Conservation (phyloP, 78 protist species). For the Protostelium mycophagum region DNA sequence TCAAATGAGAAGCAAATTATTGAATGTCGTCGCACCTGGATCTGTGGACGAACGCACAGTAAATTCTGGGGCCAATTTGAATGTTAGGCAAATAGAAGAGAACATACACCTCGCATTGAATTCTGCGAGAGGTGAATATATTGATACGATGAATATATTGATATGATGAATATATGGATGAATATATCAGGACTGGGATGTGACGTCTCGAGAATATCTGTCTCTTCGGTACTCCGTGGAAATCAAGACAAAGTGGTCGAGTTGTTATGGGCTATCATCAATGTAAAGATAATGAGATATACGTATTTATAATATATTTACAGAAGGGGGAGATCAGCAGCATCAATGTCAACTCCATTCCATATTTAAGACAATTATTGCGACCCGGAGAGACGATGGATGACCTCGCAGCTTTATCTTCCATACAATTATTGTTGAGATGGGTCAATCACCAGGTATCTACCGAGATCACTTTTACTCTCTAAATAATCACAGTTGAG, state of each 20-base stretch:
- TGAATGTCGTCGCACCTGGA: background rate
- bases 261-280: background rate
- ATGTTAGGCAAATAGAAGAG: background rate
- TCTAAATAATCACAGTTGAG: slow-evolving; percentile 52
- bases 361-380: slow-evolving; percentile 87
- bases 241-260: background rate
- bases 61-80: background rate
- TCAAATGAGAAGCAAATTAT: background rate
- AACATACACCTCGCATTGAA: background rate
- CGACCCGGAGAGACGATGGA: slow-evolving; percentile 86
- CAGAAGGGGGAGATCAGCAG: slow-evolving; percentile 69
- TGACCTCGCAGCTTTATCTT: slow-evolving; percentile 77
- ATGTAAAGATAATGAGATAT: background rate
- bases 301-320: background rate
- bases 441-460: slow-evolving; percentile 91
- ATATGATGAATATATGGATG: background rate
- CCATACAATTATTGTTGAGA: slow-evolving; percentile 87
- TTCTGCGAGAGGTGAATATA: background rate
- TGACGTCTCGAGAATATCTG: background rate
- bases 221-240: background rate
- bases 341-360: slow-evolving; percentile 83
- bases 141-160: no score
- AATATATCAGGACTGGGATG: background rate
- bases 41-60: background rate
- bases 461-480: background rate